Conservation (phyloP, 1,139 yeast genomes). For the Taphrina betulina region DNA sequence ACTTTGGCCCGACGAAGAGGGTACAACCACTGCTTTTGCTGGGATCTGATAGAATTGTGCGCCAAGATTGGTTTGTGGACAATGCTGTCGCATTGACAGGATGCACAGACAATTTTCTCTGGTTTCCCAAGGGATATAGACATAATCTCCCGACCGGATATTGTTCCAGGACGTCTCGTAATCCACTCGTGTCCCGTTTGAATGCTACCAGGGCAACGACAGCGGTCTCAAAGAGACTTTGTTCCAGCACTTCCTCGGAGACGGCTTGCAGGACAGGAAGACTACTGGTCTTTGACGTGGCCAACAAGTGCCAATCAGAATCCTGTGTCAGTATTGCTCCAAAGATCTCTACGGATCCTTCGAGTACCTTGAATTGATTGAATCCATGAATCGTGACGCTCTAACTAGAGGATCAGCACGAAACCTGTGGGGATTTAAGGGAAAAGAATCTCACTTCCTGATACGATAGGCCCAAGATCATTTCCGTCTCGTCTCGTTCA, state of each 20-base stretch:
- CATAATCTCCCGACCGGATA: slow-evolving; percentile 26
- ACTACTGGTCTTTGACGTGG: slow-evolving; percentile 54
- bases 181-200: slow-evolving; percentile 39
- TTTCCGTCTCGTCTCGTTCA: too few species aligned
- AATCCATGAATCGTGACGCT: slow-evolving; percentile 60
- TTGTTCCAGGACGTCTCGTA: slow-evolving; percentile 2
- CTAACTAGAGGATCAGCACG: slow-evolving; percentile 41
- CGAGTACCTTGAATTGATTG: slow-evolving; percentile 52
- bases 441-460: not conserved
- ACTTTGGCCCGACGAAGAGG: slow-evolving; percentile 63
- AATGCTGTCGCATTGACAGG: too few species aligned
- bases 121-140: not conserved
- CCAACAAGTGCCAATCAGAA: slow-evolving; percentile 56
- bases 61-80: not conserved
- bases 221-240: not conserved
- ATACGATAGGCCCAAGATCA: slow-evolving; percentile 1
- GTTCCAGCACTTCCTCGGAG: too few species aligned
- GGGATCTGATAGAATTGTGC: not conserved
- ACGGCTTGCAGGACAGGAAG: not conserved
- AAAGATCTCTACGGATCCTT: slow-evolving; percentile 60
- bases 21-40: not conserved
- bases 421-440: not conserved
- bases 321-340: too few species aligned
- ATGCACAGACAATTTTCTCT: too few species aligned
- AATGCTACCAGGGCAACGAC: slow-evolving; percentile 49